A percentile compares a stretch with the other conserved stretches of the same genome.
Conservation (phyloP, 139 green algal genomes). For the Chlamydomonas sp. region DNA sequence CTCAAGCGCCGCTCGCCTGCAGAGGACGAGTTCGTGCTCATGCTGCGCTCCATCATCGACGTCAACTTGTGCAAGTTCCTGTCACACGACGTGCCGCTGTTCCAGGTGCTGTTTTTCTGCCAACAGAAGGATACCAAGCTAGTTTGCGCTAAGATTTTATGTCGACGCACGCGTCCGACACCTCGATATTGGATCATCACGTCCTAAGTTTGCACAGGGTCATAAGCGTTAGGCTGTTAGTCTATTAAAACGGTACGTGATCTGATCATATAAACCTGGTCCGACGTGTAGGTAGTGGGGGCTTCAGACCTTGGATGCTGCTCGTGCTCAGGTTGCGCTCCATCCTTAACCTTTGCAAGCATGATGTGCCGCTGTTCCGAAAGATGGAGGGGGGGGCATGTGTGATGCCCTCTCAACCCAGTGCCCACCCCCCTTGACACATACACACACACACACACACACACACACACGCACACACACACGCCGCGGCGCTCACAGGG, state of each 20-base stretch:
- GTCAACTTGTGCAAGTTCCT: no score
- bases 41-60: constrained; percentile 69
- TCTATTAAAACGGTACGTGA: no score
- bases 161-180: no score
- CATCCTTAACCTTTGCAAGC: no score
- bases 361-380: no score
- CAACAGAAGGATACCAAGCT: background rate
- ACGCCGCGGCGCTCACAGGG: constrained; percentile 31
- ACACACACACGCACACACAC: constrained; percentile 17
- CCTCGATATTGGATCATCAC: no score
- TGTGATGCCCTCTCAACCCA: background rate
- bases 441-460: constrained; percentile 5
- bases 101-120: constrained; percentile 32
- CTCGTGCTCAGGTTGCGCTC: no score
- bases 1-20: constrained; percentile 43
- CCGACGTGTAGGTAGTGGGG: no score
- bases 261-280: no score
- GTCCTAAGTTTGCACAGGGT: background rate
- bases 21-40: constrained; percentile 66
- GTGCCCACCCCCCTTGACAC: background rate
- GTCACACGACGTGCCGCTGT: constrained; percentile 81
- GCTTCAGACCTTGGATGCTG: no score
- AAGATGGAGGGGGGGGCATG: no score
- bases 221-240: no score
- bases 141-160: background rate